Conservation (phyloP, 202 grass and related monocot species). For the Zoysia matrella region DNA sequence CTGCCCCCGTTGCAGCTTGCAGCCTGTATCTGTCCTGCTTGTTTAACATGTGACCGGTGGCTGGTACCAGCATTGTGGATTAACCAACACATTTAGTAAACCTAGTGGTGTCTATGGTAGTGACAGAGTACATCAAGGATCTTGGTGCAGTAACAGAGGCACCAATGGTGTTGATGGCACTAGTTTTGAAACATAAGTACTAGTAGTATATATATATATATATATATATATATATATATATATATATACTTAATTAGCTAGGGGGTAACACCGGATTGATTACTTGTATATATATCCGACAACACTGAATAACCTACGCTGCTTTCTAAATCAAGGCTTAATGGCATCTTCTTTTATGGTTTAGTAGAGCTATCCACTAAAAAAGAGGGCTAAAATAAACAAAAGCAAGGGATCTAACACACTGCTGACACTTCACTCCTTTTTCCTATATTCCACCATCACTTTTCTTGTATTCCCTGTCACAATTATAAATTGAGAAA, state of each 20-base stretch:
- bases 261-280: constrained; percentile 51
- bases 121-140: constrained; percentile 26
- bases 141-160: constrained; percentile 32
- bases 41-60: constrained; percentile 38
- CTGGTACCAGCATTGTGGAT: constrained; percentile 38
- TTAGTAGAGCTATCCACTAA: constrained; percentile 62
- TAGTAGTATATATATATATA: constrained; percentile 50
- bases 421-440: constrained; percentile 77
- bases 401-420: constrained; percentile 56
- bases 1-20: constrained; percentile 3
- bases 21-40: constrained; percentile 34
- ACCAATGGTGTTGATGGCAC: constrained; percentile 35
- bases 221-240: not conserved
- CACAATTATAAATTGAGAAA: constrained; percentile 45
- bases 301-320: constrained; percentile 12
- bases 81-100: constrained; percentile 37
- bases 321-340: constrained; percentile 43
- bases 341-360: constrained; percentile 52
- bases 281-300: constrained; percentile 51
- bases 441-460: constrained; percentile 70
- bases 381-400: constrained; percentile 42
- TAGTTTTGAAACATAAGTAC: constrained; percentile 30
- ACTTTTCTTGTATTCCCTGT: constrained; percentile 76
- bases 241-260: not conserved
- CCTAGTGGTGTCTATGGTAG: constrained; percentile 23